Conservation (phyloP, 2,329 filamentous ascomycete species). For the Cladosporium austrohemisphaericum region DNA sequence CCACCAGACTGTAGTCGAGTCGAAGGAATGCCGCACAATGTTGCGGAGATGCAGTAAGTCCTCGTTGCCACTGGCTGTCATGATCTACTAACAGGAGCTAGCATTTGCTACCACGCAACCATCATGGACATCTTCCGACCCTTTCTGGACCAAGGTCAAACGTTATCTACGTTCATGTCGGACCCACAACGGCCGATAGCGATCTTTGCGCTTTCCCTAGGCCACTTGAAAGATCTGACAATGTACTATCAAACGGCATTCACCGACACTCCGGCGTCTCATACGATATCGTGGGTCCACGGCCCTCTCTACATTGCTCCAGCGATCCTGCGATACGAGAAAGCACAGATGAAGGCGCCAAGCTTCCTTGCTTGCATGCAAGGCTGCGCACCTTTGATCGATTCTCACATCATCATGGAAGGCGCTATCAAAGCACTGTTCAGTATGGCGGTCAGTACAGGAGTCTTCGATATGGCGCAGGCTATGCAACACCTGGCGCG, state of each 20-base stretch:
- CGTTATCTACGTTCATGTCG: not conserved
- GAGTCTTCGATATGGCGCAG: not conserved
- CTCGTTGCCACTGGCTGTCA: not conserved
- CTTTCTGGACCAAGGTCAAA: not conserved
- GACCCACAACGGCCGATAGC: not conserved
- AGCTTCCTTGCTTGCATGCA: conserved; percentile 3
- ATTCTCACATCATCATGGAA: not conserved
- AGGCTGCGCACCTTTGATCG: not conserved
- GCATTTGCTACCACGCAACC: conserved; percentile 6
- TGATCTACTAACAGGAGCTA: not conserved
- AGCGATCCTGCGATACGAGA: not conserved
- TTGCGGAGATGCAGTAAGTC: conserved; percentile 6
- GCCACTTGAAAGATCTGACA: not conserved
- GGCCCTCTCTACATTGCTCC: conserved; percentile 6
- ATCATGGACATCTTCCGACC: conserved; percentile 9
- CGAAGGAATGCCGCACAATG: not conserved
- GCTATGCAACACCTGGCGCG: not conserved
- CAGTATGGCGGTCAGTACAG: not conserved
- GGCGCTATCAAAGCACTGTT: conserved; percentile 1
- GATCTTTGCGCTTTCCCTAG: conserved; percentile 5
- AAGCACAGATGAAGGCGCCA: not conserved
- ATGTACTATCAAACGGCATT: not conserved
- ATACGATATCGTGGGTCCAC: conserved; percentile 11
- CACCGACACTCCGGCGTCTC: not conserved
- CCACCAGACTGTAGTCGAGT: not conserved